Evolutionary conservation across 495 filamentous ascomycete genomes (phyloP), one percentile per base, ranked within the genome.

Genomic region (Xylaria castorea): DNA sequence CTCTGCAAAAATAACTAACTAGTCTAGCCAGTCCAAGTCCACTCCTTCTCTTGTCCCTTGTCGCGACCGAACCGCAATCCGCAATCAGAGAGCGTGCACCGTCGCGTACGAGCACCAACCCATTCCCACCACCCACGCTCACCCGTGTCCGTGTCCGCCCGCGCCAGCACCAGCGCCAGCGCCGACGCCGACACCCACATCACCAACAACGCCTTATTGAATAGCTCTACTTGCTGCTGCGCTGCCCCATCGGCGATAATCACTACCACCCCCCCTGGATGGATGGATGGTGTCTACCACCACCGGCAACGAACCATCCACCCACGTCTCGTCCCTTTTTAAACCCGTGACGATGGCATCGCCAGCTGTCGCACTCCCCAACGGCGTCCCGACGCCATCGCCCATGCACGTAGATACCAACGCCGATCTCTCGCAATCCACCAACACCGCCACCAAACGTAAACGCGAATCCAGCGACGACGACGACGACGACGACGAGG

Each of bases 401-500:
- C 46, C 74, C 68, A 73, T 70, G 53, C 72, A 66, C 48, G 36
- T 44, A 36, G 68, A 50, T 63, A n/a, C 73, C 32, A 53, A 71
- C 60, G 51, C 38, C 68, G 75, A 80, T 16, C 76, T 78, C 69
- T 82, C 83, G 74, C 83, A 84, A 44, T 82, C 79, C 25, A 71
- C 79, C 77, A 79, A 78, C 73, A 78, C 79, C 67, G 83, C 85
- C 58, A 81, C 81, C 78, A 89, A 89, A 82, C 84, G 87, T 75
- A 89, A 89, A 80, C 87, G 86, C 83, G 87, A 87, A 75, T 72
- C 82, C 12, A 81, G 72, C 74, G 82, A 84, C 68, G 83, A 83
- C 68, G 75, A 76, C 68, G 76, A 78, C 74, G 82, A 84, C 68
- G 83, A 83, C 68, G 75, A 76, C 68, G 76, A 78, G n/a, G 75